Evolutionary conservation across 2,329 filamentous ascomycete genomes (phyloP).

Genomic region (Neoarthrinium moseri): DNA sequence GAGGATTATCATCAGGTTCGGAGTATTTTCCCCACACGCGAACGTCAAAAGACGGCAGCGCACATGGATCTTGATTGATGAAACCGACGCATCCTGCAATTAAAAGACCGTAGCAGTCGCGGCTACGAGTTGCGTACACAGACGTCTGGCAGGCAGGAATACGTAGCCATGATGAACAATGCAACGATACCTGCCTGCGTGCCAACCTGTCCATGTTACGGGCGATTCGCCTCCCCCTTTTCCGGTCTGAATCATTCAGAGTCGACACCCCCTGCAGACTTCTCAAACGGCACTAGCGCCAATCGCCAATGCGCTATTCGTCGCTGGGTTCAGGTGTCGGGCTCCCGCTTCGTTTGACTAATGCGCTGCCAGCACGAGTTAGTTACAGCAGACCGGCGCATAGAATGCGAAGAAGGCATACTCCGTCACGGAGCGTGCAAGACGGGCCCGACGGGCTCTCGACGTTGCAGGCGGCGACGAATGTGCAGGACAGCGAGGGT

Average conservation of each 20-base stretch:
- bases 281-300: conserved; percentile 9
- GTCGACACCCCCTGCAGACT: conserved; percentile 2
- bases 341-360: neutral
- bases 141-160: neutral
- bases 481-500: neutral
- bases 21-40: no score
- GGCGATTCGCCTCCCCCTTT: conserved; percentile 8
- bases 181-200: neutral
- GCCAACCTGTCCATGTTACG: neutral
- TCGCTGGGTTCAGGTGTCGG: neutral
- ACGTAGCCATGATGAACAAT: neutral
- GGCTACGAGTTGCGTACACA: neutral
- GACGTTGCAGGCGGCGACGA: neutral
- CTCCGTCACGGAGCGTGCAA: neutral
- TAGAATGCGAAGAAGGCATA: neutral
- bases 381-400: neutral
- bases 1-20: no score
- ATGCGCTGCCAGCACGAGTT: neutral
- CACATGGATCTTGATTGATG: neutral
- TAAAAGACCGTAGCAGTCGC: neutral
- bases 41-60: no score
- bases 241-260: conserved; percentile 4
- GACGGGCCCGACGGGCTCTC: neutral
- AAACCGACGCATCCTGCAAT: neutral
- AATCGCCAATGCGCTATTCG: conserved; percentile 2